Conservation (phyloP, 331 rosid genomes). For the Phaseolus coccineus region DNA sequence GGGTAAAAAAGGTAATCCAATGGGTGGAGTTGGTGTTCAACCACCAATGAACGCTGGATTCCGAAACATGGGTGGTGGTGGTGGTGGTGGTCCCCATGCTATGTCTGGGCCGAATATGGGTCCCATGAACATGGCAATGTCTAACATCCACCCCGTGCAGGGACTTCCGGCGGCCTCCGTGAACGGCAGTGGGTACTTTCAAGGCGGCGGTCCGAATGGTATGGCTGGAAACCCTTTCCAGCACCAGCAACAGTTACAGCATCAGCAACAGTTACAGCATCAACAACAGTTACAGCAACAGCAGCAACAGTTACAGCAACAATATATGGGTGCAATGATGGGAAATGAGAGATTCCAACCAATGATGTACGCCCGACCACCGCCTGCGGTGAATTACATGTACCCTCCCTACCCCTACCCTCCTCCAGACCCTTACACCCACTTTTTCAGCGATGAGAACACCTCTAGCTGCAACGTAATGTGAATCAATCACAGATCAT, state of each 20-base stretch:
- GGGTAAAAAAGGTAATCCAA: slow-evolving; percentile 46
- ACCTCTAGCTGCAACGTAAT: slow-evolving; percentile 86
- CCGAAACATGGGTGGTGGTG: slow-evolving; percentile 42
- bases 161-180: slow-evolving; percentile 69
- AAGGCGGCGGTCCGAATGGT: slow-evolving; percentile 59
- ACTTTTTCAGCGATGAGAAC: slow-evolving; percentile 84
- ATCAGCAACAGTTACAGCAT: too few species aligned
- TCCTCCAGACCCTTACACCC: slow-evolving; percentile 65
- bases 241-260: not conserved
- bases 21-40: slow-evolving; percentile 43
- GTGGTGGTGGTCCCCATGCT: slow-evolving; percentile 15
- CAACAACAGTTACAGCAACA: too few species aligned
- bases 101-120: slow-evolving; percentile 40
- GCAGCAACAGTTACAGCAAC: slow-evolving; percentile 28
- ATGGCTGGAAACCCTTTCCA: slow-evolving; percentile 68
- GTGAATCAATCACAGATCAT: slow-evolving; percentile 50
- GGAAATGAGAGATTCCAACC: slow-evolving; percentile 79
- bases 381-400: slow-evolving; percentile 77
- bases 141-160: slow-evolving; percentile 66
- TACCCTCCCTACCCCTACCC: slow-evolving; percentile 63
- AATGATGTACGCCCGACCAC: slow-evolving; percentile 90
- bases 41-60: slow-evolving; percentile 45
- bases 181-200: slow-evolving; percentile 57
- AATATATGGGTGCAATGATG: slow-evolving; percentile 69
- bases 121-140: slow-evolving; percentile 50